These are phyloP conservation scores for Penicillium crustosum DNA, from an alignment of 2,329 filamentous ascomycete species.

Conservation along the genomic window DNA sequence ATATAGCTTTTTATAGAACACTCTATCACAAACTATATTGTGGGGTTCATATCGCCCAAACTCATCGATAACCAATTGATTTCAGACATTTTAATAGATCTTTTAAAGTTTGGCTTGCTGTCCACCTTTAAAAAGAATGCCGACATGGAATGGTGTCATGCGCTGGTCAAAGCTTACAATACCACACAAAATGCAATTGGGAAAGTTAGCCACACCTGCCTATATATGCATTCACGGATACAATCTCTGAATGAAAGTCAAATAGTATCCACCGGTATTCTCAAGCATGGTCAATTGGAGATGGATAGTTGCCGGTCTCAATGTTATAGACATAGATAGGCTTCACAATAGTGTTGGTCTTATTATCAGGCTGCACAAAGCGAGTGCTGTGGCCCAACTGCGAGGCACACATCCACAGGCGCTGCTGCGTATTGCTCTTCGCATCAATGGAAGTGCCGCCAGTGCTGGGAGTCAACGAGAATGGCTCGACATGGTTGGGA, in stretches of 20 bases:
- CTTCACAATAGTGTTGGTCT: neutral
- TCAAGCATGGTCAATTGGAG: neutral
- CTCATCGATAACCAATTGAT: too few relatives aligned
- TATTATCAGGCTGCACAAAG: neutral
- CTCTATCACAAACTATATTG: neutral
- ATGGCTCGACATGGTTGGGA: too few relatives aligned
- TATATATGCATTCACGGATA: neutral
- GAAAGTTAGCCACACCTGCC: neutral
- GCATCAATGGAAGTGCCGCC: too few relatives aligned
- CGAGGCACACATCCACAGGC: neutral
- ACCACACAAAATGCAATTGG: neutral
- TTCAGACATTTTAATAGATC: neutral
- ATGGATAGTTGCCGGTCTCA: neutral
- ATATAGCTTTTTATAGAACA: neutral
- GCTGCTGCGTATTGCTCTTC: neutral
- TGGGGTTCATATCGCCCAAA: neutral
- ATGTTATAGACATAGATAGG: neutral
- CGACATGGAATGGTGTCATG: neutral
- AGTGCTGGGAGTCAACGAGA: too few relatives aligned
- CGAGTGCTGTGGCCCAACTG: neutral
- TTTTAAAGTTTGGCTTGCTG: neutral
- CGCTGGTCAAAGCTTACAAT: neutral
- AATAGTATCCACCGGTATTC: neutral
- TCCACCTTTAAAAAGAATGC: neutral
- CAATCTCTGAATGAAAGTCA: neutral